These are phyloP conservation scores for Rusavskia elegans DNA, from an alignment of 495 filamentous ascomycete genomes.

Conservation along the genomic window DNA sequence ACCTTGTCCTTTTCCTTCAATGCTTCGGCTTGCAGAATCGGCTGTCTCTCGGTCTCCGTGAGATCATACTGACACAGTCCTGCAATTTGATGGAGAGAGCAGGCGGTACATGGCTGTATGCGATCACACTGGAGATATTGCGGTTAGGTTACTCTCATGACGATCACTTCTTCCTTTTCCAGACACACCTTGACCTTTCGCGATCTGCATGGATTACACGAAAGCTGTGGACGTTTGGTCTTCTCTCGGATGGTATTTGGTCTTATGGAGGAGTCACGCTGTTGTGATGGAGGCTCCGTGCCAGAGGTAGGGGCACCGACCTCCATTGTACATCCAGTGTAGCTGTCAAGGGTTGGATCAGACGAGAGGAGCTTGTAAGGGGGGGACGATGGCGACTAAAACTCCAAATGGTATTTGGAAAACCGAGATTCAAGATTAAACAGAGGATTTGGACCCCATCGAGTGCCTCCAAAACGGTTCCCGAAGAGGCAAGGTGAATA, in stretches of 20 bases:
- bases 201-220: constrained; percentile 23
- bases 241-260: constrained; percentile 6
- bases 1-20: constrained; percentile 15
- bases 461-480: background rate
- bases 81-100: constrained; percentile 27
- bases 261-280: background rate
- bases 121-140: constrained; percentile 24
- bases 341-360: background rate
- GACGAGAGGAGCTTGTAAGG: background rate
- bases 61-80: constrained; percentile 29
- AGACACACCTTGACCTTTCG: constrained; percentile 16
- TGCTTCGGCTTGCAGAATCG: constrained; percentile 21
- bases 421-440: background rate
- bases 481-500: background rate
- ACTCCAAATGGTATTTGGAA: background rate
- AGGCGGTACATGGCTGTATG: constrained; percentile 30
- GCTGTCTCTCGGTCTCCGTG: constrained; percentile 24
- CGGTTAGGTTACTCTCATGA: background rate
- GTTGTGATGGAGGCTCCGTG: background rate
- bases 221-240: constrained; percentile 17
- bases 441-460: background rate
- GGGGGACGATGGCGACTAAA: background rate
- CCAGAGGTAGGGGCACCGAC: background rate
- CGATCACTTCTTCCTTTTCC: background rate
- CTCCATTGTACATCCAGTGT: background rate